Percentiles rank a stretch among this genome's conserved stretches.
phyloP scores from a whole-genome alignment of 192 early-diverging fungal genomes.

The Backusella mclennaniae region DNA sequence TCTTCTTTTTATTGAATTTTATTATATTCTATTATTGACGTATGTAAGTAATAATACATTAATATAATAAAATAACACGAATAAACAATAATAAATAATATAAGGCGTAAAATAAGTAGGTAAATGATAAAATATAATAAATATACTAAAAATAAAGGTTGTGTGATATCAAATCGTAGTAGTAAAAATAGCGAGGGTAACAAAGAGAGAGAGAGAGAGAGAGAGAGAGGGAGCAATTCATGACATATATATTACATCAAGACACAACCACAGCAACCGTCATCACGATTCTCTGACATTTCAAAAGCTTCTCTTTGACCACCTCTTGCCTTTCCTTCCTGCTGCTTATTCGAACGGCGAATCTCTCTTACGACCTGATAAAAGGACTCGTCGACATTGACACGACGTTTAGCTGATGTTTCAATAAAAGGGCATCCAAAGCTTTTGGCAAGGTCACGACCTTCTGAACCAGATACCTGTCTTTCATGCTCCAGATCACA shows the following conservation, averaged over 20 bases:
- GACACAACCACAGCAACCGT: slow-evolving; percentile 9
- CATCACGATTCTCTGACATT: neutral
- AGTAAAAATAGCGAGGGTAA: neutral
- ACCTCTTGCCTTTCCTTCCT: slow-evolving; percentile 24
- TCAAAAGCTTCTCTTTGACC: slow-evolving; percentile 11
- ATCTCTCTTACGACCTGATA: slow-evolving; percentile 76
- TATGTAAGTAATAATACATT: neutral
- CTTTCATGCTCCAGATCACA: slow-evolving; percentile 75
- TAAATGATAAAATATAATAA: neutral
- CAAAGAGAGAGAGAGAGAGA: neutral
- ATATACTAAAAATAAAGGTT: neutral
- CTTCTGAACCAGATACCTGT: slow-evolving; percentile 52
- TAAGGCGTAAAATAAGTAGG: neutral
- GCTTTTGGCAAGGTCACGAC: slow-evolving; percentile 50
- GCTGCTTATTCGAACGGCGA: slow-evolving; percentile 75
- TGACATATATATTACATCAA: slow-evolving; percentile 1
- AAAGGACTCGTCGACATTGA: slow-evolving; percentile 35
- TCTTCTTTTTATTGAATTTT: neutral
- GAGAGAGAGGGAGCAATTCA: neutral
- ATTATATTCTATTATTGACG: neutral
- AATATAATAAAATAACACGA: neutral
- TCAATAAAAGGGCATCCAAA: slow-evolving; percentile 66
- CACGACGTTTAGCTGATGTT: slow-evolving; percentile 43
- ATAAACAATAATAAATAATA: slow-evolving; percentile 9
- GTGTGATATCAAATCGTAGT: neutral